Percentiles rank a stretch among this genome's conserved stretches.
These are phyloP conservation scores for Cutaneotrichosporon sp. DNA, from an alignment of 1,284 basidiomycete species.

Conservation along the genomic window DNA sequence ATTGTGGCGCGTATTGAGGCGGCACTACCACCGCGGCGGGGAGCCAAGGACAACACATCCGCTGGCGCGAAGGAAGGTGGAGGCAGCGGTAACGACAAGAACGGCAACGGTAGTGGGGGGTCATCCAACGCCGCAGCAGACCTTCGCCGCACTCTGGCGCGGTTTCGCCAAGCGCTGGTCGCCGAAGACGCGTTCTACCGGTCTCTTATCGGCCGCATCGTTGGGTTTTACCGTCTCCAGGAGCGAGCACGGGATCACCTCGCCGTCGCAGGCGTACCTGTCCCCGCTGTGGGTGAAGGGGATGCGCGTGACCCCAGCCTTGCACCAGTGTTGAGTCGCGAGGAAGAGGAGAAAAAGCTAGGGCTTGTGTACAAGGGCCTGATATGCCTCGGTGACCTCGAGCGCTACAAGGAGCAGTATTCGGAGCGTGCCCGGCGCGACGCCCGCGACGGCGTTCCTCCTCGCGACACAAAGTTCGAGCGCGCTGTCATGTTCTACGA, in stretches of 20 bases:
- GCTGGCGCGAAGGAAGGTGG: neutral
- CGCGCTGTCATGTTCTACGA: slow-evolving; percentile 76
- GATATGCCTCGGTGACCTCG: slow-evolving; percentile 88
- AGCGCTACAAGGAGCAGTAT: slow-evolving; percentile 86
- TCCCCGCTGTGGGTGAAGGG: slow-evolving; percentile 29
- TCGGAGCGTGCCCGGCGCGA: slow-evolving; percentile 27
- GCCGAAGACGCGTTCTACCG: slow-evolving; percentile 86
- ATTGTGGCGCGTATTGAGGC: slow-evolving; percentile 63
- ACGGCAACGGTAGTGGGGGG: slow-evolving; percentile 10
- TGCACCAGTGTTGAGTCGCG: slow-evolving; percentile 49
- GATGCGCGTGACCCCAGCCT: slow-evolving; percentile 16
- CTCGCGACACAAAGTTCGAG: slow-evolving; percentile 51
- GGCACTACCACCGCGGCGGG: slow-evolving; percentile 18
- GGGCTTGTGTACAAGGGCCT: slow-evolving; percentile 78
- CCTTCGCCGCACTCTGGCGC: slow-evolving; percentile 73
- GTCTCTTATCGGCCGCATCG: slow-evolving; percentile 65
- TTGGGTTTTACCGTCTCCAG: slow-evolving; percentile 55
- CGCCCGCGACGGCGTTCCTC: slow-evolving; percentile 16
- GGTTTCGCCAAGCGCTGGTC: slow-evolving; percentile 77
- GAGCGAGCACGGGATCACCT: slow-evolving; percentile 47
- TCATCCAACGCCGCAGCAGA: slow-evolving; percentile 56
- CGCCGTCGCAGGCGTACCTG: slow-evolving; percentile 55
- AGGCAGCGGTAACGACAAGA: slow-evolving; percentile 22
- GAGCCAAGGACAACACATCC: neutral
- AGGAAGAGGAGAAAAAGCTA: slow-evolving; percentile 59